A percentile compares a stretch with the other conserved stretches of the same genome.
Evolutionary conservation across 192 early-diverging fungal genomes (phyloP).

Genomic region (Umbelopsis ramanniana): DNA sequence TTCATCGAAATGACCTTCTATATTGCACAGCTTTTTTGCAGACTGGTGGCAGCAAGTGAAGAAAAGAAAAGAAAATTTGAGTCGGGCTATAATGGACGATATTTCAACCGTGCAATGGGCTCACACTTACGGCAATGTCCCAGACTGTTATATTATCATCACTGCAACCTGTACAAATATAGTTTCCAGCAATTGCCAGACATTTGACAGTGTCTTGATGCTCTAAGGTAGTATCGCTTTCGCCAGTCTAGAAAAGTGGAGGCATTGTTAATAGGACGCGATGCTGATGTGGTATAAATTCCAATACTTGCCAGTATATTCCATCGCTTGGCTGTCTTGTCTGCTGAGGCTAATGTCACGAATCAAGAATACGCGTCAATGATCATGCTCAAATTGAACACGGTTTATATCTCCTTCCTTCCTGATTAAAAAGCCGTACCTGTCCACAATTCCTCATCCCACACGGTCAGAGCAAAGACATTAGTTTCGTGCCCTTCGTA

Average conservation of each 20-base stretch:
- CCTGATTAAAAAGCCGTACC: conserved; percentile 48
- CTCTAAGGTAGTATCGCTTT: conserved; percentile 70
- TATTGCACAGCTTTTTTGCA: conserved; percentile 71
- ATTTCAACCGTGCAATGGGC: background rate
- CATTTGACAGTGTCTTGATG: conserved; percentile 87
- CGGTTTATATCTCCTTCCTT: too few species aligned
- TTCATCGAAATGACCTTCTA: conserved; percentile 92
- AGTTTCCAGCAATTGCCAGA: conserved; percentile 63
- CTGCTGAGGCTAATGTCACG: conserved; percentile 73
- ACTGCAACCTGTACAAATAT: conserved; percentile 80
- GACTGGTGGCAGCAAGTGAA: conserved; percentile 48
- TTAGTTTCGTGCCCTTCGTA: conserved; percentile 81
- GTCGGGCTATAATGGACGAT: too few species aligned
- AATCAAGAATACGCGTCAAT: background rate
- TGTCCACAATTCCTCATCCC: conserved; percentile 79
- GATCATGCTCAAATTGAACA: background rate
- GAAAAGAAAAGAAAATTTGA: too few species aligned
- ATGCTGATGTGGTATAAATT: background rate
- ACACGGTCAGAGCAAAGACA: conserved; percentile 66
- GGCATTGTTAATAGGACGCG: background rate
- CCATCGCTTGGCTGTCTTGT: conserved; percentile 88
- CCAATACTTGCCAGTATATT: conserved; percentile 70
- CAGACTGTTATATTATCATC: conserved; percentile 89
- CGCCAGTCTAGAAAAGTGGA: conserved; percentile 60
- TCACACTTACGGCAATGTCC: conserved; percentile 76